phyloP scores from a whole-genome alignment of 2,329 filamentous ascomycete genomes.

The Hyphodiscus sp. region DNA sequence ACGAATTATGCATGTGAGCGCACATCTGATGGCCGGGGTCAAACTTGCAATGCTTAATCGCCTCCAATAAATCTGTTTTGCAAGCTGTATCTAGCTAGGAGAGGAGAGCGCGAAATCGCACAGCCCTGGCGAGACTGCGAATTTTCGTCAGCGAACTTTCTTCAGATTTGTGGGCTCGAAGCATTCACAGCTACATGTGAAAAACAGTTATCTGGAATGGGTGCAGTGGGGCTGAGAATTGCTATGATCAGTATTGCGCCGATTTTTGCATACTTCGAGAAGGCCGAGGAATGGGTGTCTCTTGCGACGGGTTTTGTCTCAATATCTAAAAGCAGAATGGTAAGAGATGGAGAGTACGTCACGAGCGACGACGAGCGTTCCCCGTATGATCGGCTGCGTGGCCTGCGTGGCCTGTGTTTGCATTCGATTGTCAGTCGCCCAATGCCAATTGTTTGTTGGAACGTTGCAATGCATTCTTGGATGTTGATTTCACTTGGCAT shows the following conservation, averaged over 20 bases:
- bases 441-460: conserved; percentile 2
- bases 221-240: neutral
- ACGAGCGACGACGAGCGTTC: neutral
- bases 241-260: neutral
- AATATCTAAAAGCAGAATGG: neutral
- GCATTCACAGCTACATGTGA: neutral
- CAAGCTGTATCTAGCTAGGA: neutral
- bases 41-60: neutral
- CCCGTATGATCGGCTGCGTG: neutral
- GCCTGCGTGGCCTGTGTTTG: conserved; percentile 3
- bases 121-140: neutral
- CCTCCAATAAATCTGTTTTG: neutral
- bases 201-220: neutral
- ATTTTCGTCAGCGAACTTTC: neutral
- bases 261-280: neutral
- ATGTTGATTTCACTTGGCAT: neutral
- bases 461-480: neutral
- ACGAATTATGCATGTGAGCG: conserved; percentile 25
- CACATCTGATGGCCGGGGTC: neutral
- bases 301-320: neutral
- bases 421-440: neutral
- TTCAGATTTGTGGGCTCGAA: neutral
- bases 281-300: neutral
- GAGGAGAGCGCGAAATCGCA: neutral
- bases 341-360: neutral